Conservation (phyloP, 345 rosid species). For the Mangifera indica region DNA sequence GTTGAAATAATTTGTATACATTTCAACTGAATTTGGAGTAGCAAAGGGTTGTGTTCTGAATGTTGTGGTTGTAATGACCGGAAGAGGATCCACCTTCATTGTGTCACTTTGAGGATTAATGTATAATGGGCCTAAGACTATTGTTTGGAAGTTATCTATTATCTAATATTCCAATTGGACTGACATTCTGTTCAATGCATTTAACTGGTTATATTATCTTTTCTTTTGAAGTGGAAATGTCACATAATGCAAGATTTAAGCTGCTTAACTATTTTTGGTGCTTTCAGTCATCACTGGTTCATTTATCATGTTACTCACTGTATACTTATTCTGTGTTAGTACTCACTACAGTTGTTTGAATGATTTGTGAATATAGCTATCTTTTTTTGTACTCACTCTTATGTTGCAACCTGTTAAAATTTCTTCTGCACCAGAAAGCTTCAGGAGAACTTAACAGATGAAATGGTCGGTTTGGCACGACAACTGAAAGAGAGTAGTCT, state of each 20-base stretch:
- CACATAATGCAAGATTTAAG: background rate
- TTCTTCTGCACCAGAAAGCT: constrained; percentile 47
- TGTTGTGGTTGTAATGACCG: background rate
- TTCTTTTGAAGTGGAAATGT: background rate
- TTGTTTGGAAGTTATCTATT: no score
- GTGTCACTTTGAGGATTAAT: background rate
- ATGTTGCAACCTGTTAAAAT: background rate
- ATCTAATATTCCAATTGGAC: no score
- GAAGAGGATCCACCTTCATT: background rate
- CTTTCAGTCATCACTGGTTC: background rate
- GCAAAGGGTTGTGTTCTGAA: background rate
- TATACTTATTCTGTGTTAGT: background rate
- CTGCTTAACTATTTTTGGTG: background rate
- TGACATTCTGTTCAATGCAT: background rate
- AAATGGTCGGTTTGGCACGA: constrained; percentile 86
- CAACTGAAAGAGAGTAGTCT: constrained; percentile 90
- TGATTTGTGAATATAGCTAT: background rate
- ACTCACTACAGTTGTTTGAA: background rate
- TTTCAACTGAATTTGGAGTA: constrained; percentile 1
- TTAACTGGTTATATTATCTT: background rate
- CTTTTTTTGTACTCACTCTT: background rate
- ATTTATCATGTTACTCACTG: background rate
- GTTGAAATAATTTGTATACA: background rate
- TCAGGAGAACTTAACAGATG: constrained; percentile 87
- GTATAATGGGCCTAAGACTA: background rate